These are phyloP conservation scores for Polygonum aviculare DNA, from an alignment of 148 eudicot species.

Conservation along the genomic window DNA sequence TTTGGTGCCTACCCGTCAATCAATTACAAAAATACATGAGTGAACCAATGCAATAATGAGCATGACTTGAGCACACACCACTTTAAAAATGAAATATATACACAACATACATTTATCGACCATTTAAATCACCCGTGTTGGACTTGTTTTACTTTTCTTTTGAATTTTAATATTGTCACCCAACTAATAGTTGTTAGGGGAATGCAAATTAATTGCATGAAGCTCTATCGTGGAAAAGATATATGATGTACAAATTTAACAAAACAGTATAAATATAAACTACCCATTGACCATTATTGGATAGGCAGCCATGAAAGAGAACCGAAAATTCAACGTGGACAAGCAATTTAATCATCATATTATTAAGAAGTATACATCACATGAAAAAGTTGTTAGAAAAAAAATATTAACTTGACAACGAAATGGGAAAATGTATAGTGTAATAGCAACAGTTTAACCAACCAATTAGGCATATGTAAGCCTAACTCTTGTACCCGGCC, in stretches of 20 bases:
- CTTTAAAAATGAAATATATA: too few species aligned
- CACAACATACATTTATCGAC: background rate
- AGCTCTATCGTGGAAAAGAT: background rate
- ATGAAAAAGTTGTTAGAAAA: background rate
- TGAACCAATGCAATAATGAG: background rate
- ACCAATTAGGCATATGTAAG: background rate
- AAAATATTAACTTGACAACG: background rate
- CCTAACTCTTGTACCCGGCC: background rate
- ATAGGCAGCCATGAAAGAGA: background rate
- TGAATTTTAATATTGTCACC: background rate
- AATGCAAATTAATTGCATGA: background rate
- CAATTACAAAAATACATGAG: background rate
- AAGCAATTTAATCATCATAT: background rate
- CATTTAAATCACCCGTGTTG: background rate
- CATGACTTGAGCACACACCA: background rate
- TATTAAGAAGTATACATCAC: background rate
- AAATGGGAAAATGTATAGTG: background rate
- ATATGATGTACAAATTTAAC: background rate
- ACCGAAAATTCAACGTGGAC: background rate
- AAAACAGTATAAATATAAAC: background rate
- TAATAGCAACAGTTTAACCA: background rate
- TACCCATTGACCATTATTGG: background rate
- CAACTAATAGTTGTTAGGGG: constrained; percentile 9
- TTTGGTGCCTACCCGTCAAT: background rate
- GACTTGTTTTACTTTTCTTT: background rate